phyloP scores from a whole-genome alignment of 352 stramenopile species.

The Phytophthora kernoviae region DNA sequence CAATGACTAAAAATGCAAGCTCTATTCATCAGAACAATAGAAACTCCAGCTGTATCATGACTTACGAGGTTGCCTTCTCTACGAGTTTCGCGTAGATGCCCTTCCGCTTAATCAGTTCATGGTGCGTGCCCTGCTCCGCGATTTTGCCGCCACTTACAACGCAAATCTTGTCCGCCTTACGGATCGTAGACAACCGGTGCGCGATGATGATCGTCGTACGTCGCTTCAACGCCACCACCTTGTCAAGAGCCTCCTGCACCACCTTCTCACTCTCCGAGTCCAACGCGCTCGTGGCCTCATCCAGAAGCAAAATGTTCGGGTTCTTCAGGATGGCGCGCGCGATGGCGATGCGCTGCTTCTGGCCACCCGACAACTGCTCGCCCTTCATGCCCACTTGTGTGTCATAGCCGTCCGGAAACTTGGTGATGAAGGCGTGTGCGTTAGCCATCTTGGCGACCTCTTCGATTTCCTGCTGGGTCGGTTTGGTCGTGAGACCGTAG shows the following conservation, averaged over 20 bases:
- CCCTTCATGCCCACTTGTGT: constrained; percentile 93
- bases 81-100: constrained; percentile 38
- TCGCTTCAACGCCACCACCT: constrained; percentile 46
- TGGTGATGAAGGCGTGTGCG: constrained; percentile 89
- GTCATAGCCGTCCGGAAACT: constrained; percentile 91
- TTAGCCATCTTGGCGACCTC: constrained; percentile 88
- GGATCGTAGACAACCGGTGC: constrained; percentile 92
- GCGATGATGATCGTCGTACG: constrained; percentile 93
- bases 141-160: constrained; percentile 92
- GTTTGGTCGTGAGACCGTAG: constrained; percentile 41
- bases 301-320: constrained; percentile 33
- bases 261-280: constrained; percentile 80
- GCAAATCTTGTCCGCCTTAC: constrained; percentile 94
- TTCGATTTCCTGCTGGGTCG: constrained; percentile 65
- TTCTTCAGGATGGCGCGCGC: constrained; percentile 59
- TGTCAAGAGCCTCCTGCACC: constrained; percentile 78
- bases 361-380: constrained; percentile 63
- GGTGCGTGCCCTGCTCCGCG: constrained; percentile 91
- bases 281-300: constrained; percentile 44
- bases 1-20: no score
- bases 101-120: constrained; percentile 75
- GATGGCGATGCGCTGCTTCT: constrained; percentile 39
- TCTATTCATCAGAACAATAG: neutral
- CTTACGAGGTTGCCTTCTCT: constrained; percentile 2
- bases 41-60: neutral